A percentile compares a stretch with the other conserved stretches of the same genome.
These are phyloP conservation scores for Malus asiatica DNA, from an alignment of 306 rosid species.

Conservation along the genomic window DNA sequence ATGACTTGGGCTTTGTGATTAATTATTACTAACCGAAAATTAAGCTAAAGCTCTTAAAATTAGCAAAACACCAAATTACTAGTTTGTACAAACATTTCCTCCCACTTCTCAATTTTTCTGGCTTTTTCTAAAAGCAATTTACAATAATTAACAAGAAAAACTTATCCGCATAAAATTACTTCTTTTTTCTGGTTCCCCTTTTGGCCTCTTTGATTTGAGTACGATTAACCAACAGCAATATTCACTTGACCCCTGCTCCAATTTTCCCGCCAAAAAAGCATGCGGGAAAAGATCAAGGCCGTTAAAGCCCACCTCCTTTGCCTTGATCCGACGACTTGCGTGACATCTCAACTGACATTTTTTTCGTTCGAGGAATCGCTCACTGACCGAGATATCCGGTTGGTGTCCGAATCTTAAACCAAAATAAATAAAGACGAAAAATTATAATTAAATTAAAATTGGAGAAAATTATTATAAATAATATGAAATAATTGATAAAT, in stretches of 20 bases:
- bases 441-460: background rate
- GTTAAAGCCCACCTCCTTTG: conserved; percentile 18
- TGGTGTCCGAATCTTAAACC: conserved; percentile 55
- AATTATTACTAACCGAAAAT: background rate
- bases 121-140: conserved; percentile 16
- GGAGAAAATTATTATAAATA: background rate
- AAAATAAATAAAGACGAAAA: background rate
- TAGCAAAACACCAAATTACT: background rate
- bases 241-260: conserved; percentile 2
- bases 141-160: conserved; percentile 13
- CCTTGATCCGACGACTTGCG: conserved; percentile 31
- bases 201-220: background rate
- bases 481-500: background rate
- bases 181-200: too few relatives aligned
- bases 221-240: background rate
- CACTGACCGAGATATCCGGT: conserved; percentile 44
- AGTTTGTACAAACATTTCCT: background rate
- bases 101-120: background rate
- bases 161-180: background rate
- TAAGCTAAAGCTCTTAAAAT: background rate
- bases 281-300: background rate
- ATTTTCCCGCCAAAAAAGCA: conserved; percentile 10
- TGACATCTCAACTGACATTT: conserved; percentile 27
- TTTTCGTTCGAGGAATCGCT: conserved; percentile 47
- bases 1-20: background rate